Evolutionary conservation across 179 eudicot genomes (phyloP), one percentile per base, ranked within the genome.

Genomic region (Vitellaria paradoxa): DNA sequence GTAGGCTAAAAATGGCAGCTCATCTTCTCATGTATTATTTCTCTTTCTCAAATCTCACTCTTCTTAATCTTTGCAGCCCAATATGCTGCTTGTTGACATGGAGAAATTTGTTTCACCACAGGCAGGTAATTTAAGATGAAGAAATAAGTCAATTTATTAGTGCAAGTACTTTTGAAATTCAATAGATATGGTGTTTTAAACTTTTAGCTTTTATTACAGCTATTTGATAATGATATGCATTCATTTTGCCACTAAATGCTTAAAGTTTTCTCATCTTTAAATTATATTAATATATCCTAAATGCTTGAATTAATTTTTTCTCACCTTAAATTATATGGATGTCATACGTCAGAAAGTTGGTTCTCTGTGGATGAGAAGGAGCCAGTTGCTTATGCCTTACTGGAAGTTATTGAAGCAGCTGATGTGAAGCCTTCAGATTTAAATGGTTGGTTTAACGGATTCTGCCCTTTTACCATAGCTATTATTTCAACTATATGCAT

Each of bases 81-180:
- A 95, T 80, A 95, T 95, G 99, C 87, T 95, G 83, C 96, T 93
- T 75, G 89, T 89, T 81, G 98, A 95, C 81, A 76, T 95, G 75
- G 97, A 90, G 88, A 95, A 95, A 84, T 91, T 95, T 75, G 93
- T 83, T 57, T 83, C 98, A 20, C 96, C 97, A 6, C 83, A 88
- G 60, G 81, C 88, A 90, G 97, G 99, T 93, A 89, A 77, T 79
- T 47, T 42, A 42, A 17, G 9, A 47, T 37, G 63, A 56, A 13
- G 53, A 2, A 47, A 18, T 10, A 47, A 10, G 10, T 69, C 17
- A 69, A 21, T n/a, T 45, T 45, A n/a, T 3, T n/a, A 23, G 21
- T 2, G 24, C 23, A 63, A 75, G 45, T 64, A 47, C 26, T 15
- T 49, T 15, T 5, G 70, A 49, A 64, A 24, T 75, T 75, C 37